These are phyloP conservation scores for Cyathus striatus DNA, from an alignment of 768 basidiomycete genomes.

Conservation along the genomic window DNA sequence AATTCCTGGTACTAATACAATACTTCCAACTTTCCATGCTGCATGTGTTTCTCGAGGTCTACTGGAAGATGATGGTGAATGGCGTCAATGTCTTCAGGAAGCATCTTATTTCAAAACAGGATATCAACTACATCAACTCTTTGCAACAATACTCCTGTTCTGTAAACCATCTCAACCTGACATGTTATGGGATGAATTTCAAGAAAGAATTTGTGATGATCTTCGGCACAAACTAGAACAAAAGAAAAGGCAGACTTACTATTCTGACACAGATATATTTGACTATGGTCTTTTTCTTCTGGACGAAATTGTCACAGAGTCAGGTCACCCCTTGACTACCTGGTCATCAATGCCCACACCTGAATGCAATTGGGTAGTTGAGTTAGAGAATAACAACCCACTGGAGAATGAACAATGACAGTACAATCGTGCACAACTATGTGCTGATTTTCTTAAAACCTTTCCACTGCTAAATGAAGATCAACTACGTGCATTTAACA, in stretches of 20 bases:
- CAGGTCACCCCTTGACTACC: slow-evolving; percentile 14
- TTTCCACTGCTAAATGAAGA: slow-evolving; percentile 16
- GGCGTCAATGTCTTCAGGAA: slow-evolving; percentile 27
- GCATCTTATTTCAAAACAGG: slow-evolving; percentile 35
- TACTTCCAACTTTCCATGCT: slow-evolving; percentile 22
- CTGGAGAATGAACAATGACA: slow-evolving; percentile 25
- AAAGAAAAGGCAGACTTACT: slow-evolving; percentile 6
- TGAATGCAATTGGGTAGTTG: slow-evolving; percentile 21
- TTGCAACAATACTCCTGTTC: slow-evolving; percentile 26
- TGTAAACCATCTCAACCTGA: slow-evolving; percentile 23
- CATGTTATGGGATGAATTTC: slow-evolving; percentile 32
- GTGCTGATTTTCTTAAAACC: background rate
- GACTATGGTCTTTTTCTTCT: slow-evolving; percentile 36
- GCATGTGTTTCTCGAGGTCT: slow-evolving; percentile 28
- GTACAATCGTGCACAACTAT: slow-evolving; percentile 14
- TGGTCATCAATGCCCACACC: slow-evolving; percentile 26
- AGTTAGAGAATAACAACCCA: slow-evolving; percentile 10
- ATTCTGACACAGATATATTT: slow-evolving; percentile 24
- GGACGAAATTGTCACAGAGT: slow-evolving; percentile 16
- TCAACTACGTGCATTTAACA: slow-evolving; percentile 20
- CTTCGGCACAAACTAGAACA: slow-evolving; percentile 15
- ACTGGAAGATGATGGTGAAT: slow-evolving; percentile 30
- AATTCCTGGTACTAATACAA: slow-evolving; percentile 8
- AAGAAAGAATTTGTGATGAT: slow-evolving; percentile 35
- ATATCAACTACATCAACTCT: slow-evolving; percentile 21